phyloP scores from a whole-genome alignment of 768 basidiomycete species.

The Vishniacozyma victoriae region DNA sequence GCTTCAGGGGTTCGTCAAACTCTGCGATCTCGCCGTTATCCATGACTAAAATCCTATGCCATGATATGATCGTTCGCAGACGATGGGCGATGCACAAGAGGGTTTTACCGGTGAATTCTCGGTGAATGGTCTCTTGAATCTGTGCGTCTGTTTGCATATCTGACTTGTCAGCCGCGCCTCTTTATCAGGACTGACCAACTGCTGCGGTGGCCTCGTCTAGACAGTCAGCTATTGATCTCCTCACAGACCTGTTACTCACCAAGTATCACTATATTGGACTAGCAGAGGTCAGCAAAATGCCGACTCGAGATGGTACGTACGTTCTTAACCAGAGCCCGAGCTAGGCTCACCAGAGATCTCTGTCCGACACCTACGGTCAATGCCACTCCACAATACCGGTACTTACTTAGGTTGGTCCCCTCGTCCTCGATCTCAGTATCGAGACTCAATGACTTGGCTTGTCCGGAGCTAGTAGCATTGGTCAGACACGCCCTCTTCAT shows the following conservation, averaged over 20 bases:
- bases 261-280: slow-evolving; percentile 69
- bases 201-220: slow-evolving; percentile 77
- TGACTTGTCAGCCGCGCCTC: neutral
- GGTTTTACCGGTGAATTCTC: slow-evolving; percentile 76
- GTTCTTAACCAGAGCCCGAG: slow-evolving; percentile 80
- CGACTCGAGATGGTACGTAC: slow-evolving; percentile 8
- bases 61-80: slow-evolving; percentile 75
- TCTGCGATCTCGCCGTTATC: slow-evolving; percentile 72
- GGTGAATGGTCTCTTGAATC: slow-evolving; percentile 81
- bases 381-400: too few relatives aligned
- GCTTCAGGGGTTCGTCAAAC: slow-evolving; percentile 65
- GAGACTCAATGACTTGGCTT: slow-evolving; percentile 56
- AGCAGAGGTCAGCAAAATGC: neutral
- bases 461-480: slow-evolving; percentile 48
- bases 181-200: slow-evolving; percentile 56
- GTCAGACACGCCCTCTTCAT: slow-evolving; percentile 73
- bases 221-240: neutral
- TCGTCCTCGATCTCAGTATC: slow-evolving; percentile 79
- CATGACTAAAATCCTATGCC: slow-evolving; percentile 81
- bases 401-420: slow-evolving; percentile 60
- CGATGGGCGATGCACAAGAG: slow-evolving; percentile 79
- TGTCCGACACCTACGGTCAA: slow-evolving; percentile 46
- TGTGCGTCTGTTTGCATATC: slow-evolving; percentile 77
- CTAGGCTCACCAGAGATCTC: slow-evolving; percentile 78
- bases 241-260: slow-evolving; percentile 41